Evolutionary conservation across 306 rosid genomes (phyloP).

Genomic region (Hippophae tibetana): DNA sequence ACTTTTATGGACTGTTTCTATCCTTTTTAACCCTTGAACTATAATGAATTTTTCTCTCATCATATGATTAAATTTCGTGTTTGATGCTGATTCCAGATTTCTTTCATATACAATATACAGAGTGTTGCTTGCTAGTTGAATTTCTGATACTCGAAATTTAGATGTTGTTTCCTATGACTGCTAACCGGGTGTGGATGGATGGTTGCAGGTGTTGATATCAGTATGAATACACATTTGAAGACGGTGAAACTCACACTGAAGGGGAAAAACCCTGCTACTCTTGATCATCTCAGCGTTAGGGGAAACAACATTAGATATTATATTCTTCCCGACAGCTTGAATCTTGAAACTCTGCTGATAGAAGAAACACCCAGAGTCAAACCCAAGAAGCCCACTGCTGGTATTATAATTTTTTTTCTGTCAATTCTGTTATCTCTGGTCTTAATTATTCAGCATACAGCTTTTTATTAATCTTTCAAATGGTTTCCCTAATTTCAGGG

Average conservation of each 20-base stretch:
- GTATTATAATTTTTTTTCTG: conserved; percentile 23
- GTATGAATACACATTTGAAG: conserved; percentile 90
- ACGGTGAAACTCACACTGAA: conserved; percentile 79
- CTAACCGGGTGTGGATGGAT: too few relatives aligned
- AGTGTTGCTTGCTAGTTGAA: too few relatives aligned
- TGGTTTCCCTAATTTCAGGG: conserved; percentile 38
- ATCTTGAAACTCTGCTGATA: conserved; percentile 64
- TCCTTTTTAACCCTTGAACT: too few relatives aligned
- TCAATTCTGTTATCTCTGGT: not conserved
- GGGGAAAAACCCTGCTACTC: conserved; percentile 88
- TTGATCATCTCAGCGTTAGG: conserved; percentile 95
- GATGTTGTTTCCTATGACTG: too few relatives aligned
- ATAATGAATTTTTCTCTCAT: too few relatives aligned
- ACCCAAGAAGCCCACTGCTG: conserved; percentile 96
- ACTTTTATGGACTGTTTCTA: too few relatives aligned
- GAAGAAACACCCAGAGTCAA: conserved; percentile 83
- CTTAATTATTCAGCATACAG: not conserved
- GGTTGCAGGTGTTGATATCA: conserved; percentile 65
- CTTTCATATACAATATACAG: too few relatives aligned
- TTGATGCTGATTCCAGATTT: too few relatives aligned
- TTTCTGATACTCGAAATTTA: too few relatives aligned
- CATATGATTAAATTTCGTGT: too few relatives aligned
- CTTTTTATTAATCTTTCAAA: conserved; percentile 10
- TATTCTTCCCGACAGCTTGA: conserved; percentile 65
- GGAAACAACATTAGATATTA: conserved; percentile 88